Evolutionary conservation across 805 yeast genomes (phyloP).

Genomic region (Nakazawaea anatomiae): DNA sequence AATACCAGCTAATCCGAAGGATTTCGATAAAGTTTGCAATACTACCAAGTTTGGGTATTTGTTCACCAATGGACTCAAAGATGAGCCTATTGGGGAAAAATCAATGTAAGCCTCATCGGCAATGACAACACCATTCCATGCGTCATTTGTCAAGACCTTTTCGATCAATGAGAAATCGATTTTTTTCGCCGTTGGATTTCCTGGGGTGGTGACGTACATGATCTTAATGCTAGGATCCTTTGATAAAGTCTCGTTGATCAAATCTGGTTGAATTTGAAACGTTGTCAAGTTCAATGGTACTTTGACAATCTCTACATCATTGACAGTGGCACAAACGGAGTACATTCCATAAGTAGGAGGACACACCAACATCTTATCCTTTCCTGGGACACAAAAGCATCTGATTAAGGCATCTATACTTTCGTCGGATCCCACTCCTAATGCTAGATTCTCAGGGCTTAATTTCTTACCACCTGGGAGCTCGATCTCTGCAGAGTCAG

Average conservation of each 20-base stretch:
- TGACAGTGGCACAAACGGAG: constrained; percentile 81
- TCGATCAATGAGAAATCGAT: constrained; percentile 45
- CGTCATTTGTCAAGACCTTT: constrained; percentile 35
- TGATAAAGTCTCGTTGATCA: constrained; percentile 43
- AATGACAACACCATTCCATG: constrained; percentile 74
- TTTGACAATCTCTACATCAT: constrained; percentile 73
- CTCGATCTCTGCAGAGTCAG: constrained; percentile 17
- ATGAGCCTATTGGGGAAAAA: constrained; percentile 62
- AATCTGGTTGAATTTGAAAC: constrained; percentile 58
- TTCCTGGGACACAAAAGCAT: constrained; percentile 76
- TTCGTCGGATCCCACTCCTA: constrained; percentile 98
- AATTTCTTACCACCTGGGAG: constrained; percentile 24
- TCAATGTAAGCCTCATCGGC: constrained; percentile 96
- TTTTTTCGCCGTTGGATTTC: constrained; percentile 85
- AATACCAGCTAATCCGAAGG: constrained; percentile 95
- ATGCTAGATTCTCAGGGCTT: constrained; percentile 65
- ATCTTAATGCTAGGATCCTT: constrained; percentile 64
- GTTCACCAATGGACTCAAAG: constrained; percentile 73
- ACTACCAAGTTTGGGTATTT: constrained; percentile 80
- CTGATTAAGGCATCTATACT: constrained; percentile 85
- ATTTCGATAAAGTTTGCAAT: constrained; percentile 87
- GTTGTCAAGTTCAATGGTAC: constrained; percentile 66
- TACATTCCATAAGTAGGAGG: constrained; percentile 99
- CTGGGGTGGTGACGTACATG: constrained; percentile 88
- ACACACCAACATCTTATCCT: constrained; percentile 75